Evolutionary conservation across 768 basidiomycete species (phyloP).

Genomic region (Amanita exitialis): DNA sequence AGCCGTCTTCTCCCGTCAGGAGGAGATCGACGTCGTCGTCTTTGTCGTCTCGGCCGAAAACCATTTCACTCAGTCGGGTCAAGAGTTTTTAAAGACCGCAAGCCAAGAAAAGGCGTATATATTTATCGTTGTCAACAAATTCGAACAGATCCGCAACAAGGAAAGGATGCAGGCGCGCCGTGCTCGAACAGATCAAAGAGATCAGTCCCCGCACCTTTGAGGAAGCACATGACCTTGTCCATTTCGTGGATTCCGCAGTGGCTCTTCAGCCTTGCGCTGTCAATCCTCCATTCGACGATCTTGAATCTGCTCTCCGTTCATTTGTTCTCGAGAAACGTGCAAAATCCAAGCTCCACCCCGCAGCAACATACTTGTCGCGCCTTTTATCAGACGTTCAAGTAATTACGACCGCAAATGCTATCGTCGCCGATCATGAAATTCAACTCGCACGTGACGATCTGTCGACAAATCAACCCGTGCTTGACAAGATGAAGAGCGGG

Average conservation of each 20-base stretch:
- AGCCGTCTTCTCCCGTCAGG: conserved; percentile 88
- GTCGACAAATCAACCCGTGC: conserved; percentile 59
- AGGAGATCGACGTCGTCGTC: conserved; percentile 97
- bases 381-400: conserved; percentile 87
- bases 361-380: conserved; percentile 82
- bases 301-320: conserved; percentile 83
- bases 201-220: conserved; percentile 90
- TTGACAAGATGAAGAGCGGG: conserved; percentile 78
- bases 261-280: conserved; percentile 58
- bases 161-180: conserved; percentile 78
- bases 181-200: conserved; percentile 90
- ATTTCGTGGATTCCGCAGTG: conserved; percentile 91
- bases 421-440: conserved; percentile 75
- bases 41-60: conserved; percentile 98
- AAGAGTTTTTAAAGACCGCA: conserved; percentile 88
- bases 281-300: conserved; percentile 70
- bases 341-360: conserved; percentile 94
- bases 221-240: conserved; percentile 87
- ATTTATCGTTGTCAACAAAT: conserved; percentile 99
- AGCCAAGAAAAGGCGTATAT: conserved; percentile 96
- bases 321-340: conserved; percentile 94
- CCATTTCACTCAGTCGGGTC: conserved; percentile 93
- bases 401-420: conserved; percentile 75
- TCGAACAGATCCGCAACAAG: conserved; percentile 92
- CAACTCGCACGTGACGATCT: conserved; percentile 65